Evolutionary conservation across 148 eudicot species (phyloP), one percentile per base, ranked within the genome.

Genomic region (Polygonum maritimum): DNA sequence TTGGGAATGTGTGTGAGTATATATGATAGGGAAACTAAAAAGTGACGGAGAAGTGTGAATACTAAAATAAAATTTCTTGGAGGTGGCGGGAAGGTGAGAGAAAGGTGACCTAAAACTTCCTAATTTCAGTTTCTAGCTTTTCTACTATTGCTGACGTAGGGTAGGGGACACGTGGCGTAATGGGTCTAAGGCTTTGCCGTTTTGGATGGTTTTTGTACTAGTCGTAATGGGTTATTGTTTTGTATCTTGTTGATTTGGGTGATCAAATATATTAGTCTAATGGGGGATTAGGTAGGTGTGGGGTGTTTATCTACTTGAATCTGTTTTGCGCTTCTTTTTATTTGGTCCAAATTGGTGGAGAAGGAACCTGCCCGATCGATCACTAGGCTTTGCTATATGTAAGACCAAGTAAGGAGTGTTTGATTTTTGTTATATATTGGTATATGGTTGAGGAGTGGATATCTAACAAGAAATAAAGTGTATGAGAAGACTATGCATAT

Each of bases 101-200:
- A 84, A 83, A 80, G 93, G 90, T 87, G 82, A 89, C 89, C 94
- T 76, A 84, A 90, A 85, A 81, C 76, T 75, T 86, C 88, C 89
- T 88, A 86, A 80, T 85, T 73, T 82, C n/a, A 44, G 75, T 72
- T 19, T 72, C 51, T 19, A 71, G 21, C 8, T 16, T 13, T 12
- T 39, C 47, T 69, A 14, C 15, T 39, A 2, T 71, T 10, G 22
- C 7, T 40, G 22, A 16, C 8, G 48, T 18, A 3, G 31, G 2
- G 18, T 4, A 13, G 1, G 44, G 22, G 45, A 33, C 71, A 67
- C 71, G 71, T 67, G 71, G 41, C 19, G 19, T 35, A 5, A 67
- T 36, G 45, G 71, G 69, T 31, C 40, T 33, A 12, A 18, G 69
- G 33, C 18, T 19, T 57, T 63, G 69, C 69, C 69, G 13, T 3